These are phyloP conservation scores for Dendrothele bispora DNA, from an alignment of 768 basidiomycete genomes.

Conservation along the genomic window DNA sequence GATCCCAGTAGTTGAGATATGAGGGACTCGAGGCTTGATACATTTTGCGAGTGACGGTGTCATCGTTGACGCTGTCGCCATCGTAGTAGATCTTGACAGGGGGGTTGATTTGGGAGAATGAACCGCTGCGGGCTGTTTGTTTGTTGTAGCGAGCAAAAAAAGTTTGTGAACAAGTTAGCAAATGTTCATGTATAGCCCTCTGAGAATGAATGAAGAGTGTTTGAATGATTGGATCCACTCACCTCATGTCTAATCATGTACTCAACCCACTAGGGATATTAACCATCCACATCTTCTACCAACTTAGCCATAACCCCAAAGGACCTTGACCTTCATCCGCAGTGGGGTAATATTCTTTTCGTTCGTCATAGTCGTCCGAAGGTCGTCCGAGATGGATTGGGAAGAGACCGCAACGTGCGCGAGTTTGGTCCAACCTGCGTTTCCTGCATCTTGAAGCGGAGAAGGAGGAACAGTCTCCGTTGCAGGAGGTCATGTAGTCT, in stretches of 20 bases:
- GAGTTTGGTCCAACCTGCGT: constrained; percentile 23
- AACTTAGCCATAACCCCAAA: constrained; percentile 26
- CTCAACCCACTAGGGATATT: constrained; percentile 17
- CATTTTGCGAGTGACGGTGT: constrained; percentile 20
- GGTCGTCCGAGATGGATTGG: constrained; percentile 16
- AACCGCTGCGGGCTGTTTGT: constrained; percentile 18
- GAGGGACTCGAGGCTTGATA: constrained; percentile 18
- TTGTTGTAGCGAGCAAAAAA: too few species aligned
- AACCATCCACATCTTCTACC: constrained; percentile 18
- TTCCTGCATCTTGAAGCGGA: constrained; percentile 21
- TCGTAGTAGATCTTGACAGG: constrained; percentile 19
- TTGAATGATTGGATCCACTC: background rate
- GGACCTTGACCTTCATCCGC: constrained; percentile 15
- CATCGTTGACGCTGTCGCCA: constrained; percentile 14
- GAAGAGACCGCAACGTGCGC: constrained; percentile 16
- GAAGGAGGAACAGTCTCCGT: constrained; percentile 19
- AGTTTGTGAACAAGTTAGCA: too few species aligned
- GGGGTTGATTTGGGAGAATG: too few species aligned
- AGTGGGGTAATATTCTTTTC: constrained; percentile 19
- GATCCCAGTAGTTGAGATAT: constrained; percentile 13
- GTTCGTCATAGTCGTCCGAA: constrained; percentile 18
- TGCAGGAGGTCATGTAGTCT: constrained; percentile 23
- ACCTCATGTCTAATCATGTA: constrained; percentile 24
- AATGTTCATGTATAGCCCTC: too few species aligned
- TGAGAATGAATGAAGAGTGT: too few species aligned